These are phyloP conservation scores for Trichoderma citrinoviride DNA, from an alignment of 2,329 filamentous ascomycete genomes.

Conservation along the genomic window DNA sequence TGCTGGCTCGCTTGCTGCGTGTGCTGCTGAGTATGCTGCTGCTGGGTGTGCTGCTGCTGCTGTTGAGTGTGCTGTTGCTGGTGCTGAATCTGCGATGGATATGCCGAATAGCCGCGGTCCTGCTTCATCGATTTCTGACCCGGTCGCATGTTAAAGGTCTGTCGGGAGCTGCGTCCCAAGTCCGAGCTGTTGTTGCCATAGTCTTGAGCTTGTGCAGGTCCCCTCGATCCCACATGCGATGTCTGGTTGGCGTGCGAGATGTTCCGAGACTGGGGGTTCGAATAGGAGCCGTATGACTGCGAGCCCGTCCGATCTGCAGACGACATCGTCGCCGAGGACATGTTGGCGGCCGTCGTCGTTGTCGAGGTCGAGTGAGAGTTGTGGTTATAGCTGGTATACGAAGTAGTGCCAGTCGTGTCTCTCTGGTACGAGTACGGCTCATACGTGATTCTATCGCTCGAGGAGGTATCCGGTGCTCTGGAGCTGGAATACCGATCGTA, in stretches of 20 bases:
- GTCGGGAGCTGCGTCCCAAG: not conserved
- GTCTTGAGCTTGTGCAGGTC: not conserved
- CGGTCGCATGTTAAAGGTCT: slow-evolving; percentile 5
- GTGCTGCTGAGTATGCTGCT: slow-evolving; percentile 19
- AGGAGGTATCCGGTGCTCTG: not conserved
- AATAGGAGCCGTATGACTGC: slow-evolving; percentile 13
- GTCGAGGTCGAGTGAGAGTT: slow-evolving; percentile 29
- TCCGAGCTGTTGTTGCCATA: not conserved
- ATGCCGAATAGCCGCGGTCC: slow-evolving; percentile 9
- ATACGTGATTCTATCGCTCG: slow-evolving; percentile 29
- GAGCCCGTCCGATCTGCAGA: slow-evolving; percentile 12
- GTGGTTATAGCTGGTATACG: slow-evolving; percentile 31
- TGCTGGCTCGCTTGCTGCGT: slow-evolving; percentile 23
- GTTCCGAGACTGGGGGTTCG: not conserved
- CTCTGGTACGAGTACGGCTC: slow-evolving; percentile 37
- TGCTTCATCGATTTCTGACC: slow-evolving; percentile 6
- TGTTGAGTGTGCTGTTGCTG: slow-evolving; percentile 21
- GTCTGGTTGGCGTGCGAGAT: not conserved
- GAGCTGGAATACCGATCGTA: slow-evolving; percentile 26
- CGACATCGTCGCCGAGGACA: not conserved
- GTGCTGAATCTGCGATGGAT: slow-evolving; percentile 13
- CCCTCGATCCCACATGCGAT: slow-evolving; percentile 3
- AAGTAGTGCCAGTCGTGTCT: slow-evolving; percentile 19
- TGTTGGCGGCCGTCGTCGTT: slow-evolving; percentile 22
- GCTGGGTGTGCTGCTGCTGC: slow-evolving; percentile 21